Evolutionary conservation across 129 eudicot species (phyloP), one percentile per base, ranked within the genome.

Genomic region (Flaveria bidentis): DNA sequence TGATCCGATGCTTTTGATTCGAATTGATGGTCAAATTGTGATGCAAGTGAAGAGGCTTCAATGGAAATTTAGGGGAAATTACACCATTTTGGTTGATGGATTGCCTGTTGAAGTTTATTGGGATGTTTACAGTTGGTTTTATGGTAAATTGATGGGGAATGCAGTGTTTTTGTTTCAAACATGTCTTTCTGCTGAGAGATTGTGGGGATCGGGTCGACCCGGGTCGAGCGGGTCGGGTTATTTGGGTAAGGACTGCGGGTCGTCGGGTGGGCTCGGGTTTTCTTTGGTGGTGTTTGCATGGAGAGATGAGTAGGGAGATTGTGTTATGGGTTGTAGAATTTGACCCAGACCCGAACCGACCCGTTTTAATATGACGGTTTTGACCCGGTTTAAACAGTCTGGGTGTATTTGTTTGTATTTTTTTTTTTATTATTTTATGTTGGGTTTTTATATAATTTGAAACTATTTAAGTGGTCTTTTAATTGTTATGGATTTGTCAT

Each of bases 71-170:
- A 65, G 97, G 71, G 97, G 97, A 0, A 91, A 91, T 42, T 75
- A 83, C 8, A 88, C 87, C 1, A 81, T 91, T 50, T 73, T 84
- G 81, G 86, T 88, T 17, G 97, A 91, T 73, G 93, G 97, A 18
- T 56, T 88, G 18, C 85, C 91, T 10, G 91, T 91, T n/a, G 91
- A 91, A 45, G 93, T 91, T 25, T 88, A 84, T 53, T 91, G 97
- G 97, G 97, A 91, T 79, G 97, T 91, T 73, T 78, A 88, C 71
- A 76, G 75, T 58, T 91, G 97, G 97, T 84, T 91, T 15, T 86
- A 82, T 67, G 93, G 90, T 10, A 83, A 76, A 44, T 47, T 74
- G n/a, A 80, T 67, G 45, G 88, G 88, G 2, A 86, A 86, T 76
- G 97, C 90, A 0, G 86, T 91, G 61, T 88, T 91, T 80, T 52